phyloP scores from a whole-genome alignment of 2,329 filamentous ascomycete genomes.

The Rhynchosporium secalis region DNA sequence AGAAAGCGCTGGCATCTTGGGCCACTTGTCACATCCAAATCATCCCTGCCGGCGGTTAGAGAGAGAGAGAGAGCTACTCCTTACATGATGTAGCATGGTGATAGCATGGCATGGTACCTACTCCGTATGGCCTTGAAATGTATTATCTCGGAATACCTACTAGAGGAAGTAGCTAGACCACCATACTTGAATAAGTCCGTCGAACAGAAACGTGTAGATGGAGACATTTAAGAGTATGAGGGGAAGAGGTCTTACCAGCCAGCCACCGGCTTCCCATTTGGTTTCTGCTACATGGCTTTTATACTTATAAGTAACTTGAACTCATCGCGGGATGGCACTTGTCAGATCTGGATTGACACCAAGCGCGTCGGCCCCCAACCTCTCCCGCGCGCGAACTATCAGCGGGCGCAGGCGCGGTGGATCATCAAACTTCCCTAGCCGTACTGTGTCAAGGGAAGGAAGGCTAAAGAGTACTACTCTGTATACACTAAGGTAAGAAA shows the following conservation, averaged over 20 bases:
- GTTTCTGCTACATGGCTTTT: not conserved
- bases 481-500: no score
- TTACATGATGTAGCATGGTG: not conserved
- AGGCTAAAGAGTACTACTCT: no score
- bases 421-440: not conserved
- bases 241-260: no score
- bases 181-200: not conserved
- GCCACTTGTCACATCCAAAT: conserved; percentile 15
- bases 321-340: not conserved
- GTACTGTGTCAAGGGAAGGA: no score
- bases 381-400: not conserved
- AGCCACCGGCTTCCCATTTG: no score
- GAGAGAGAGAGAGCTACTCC: not conserved
- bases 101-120: not conserved
- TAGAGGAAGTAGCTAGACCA: no score
- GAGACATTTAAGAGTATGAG: not conserved
- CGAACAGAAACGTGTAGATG: not conserved
- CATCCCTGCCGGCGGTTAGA: conserved; percentile 23
- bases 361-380: conserved; percentile 10
- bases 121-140: not conserved
- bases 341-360: conserved; percentile 8
- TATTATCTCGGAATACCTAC: not conserved
- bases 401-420: not conserved
- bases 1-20: conserved; percentile 23
- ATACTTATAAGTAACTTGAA: not conserved